Base-by-base conservation (phyloP, 2,329 filamentous ascomycete genomes). In the Akanthomyces uredinophilus region DNA sequence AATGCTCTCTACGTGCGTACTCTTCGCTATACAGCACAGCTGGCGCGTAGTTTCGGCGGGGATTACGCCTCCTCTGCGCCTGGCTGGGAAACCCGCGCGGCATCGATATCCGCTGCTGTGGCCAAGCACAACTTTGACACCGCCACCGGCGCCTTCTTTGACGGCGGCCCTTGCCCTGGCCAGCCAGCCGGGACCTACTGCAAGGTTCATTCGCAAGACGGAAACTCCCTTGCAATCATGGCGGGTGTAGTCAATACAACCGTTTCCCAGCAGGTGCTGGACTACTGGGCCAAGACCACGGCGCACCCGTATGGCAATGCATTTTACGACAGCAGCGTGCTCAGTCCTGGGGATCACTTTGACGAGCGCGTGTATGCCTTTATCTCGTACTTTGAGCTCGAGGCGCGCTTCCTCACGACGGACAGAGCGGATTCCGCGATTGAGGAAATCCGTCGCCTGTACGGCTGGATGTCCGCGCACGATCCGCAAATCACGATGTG, bases 351-450 rank as follows among this genome's bases (percentile, higher is more conserved):
- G 0, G 64, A 64, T 0, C 75, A 73, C 0, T 81, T 76, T 66
- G 74, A 74, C 2, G 68, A 78, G 55, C 74, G 79, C 14, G 80
- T 83, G 4, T 83, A 83, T 60, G 74, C 81, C 2, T 82, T 83
- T 64, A 76, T 79, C 20, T 82, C 80, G 2, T 83, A 80, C 67
- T 83, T 83, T 65, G 81, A 83, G 70, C 72, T 80, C 20, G 73
- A 76, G n/a, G 81, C 80, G 14, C 77, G 80, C 11, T 81, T 83
- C 65, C 67, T 70, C 24, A 69, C 57, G 11, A 37, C 59, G 6
- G 74, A 72, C 0, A 61, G 70, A 4, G 69, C 69, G 1, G 66
- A 64, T 1, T 74, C 73, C 7, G 80, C 77, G 1, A 67, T 81
- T 0, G 79, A 82, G 29, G 74, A 81, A 67, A 71, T 82, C 16